Evolutionary conservation across 2,329 filamentous ascomycete genomes (phyloP), one percentile per base, ranked within the genome.

Genomic region (Podosphaera xanthii): DNA sequence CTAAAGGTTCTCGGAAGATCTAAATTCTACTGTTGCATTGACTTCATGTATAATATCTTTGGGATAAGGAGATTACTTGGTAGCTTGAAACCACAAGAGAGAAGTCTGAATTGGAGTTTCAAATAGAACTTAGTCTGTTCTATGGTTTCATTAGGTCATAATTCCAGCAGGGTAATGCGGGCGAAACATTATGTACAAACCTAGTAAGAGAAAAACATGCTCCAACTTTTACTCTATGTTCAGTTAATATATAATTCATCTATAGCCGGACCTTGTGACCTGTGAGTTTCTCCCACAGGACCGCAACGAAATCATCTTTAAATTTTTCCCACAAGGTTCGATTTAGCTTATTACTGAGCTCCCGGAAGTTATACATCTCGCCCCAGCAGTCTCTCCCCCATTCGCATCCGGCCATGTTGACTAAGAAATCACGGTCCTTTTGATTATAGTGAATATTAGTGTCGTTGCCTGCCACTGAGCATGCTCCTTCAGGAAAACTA

Each of bases 321-420:
- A 84, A 84, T 34, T 73, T 74, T 73, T 94, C 86, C 87, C 88
- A 96, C 59, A 73, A 76, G 57, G 81, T 86, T 58, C 88, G 81
- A 74, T 96, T 96, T 62, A 96, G 78, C 71, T 82, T 83, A 70
- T 94, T 91, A 74, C 88, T 94, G 68, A 94, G 78, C 70, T 95
- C 83, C 58, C 90, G 86, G 74, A 89, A 98, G 70, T 86, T 84
- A 73, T 95, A 95, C 82, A 98, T 96, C 73, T 98, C 92, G 44
- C 84, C 84, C 91, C 91, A 97, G 71, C 92, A 98, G 72, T 98
- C 91, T 57, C 92, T 81, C 3, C 91, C 91, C 85, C 87, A 97
- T 71, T 95, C 86, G 70, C 92, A 98, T 3, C 92, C 92, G 4
- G 92, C 92, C 91, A 98, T 97, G 71, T 96, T 98, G 67, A 98